Evolutionary conservation across 2,329 filamentous ascomycete species (phyloP).

Genomic region (Colletotrichum endophyticum): DNA sequence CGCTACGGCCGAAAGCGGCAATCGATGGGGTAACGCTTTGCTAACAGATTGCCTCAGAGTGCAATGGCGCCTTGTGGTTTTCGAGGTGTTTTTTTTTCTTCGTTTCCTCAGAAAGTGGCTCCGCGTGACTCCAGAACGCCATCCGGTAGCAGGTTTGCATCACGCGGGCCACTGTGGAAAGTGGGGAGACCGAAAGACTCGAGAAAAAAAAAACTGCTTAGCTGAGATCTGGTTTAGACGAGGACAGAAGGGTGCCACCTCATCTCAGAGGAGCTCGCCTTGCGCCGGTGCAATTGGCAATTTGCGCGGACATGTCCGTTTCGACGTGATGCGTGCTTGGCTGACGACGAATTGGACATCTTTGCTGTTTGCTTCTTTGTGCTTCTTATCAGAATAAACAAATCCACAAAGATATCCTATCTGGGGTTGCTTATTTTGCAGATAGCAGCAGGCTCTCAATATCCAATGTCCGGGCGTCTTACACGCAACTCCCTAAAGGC

Average conservation of each 20-base stretch:
- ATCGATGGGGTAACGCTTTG: constrained; percentile 20
- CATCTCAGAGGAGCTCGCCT: neutral
- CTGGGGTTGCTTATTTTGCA: constrained; percentile 3
- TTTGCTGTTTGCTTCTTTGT: constrained; percentile 1
- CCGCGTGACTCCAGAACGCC: constrained; percentile 7
- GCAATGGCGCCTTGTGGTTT: constrained; percentile 17
- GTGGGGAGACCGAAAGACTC: neutral
- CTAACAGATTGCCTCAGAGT: constrained; percentile 8
- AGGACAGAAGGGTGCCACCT: neutral
- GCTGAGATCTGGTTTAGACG: neutral
- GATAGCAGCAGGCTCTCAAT: neutral
- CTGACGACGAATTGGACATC: neutral
- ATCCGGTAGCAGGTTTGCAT: constrained; percentile 4
- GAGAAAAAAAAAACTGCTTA: neutral
- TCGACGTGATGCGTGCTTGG: neutral
- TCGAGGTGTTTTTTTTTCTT: neutral
- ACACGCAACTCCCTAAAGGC: neutral
- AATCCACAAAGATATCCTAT: neutral
- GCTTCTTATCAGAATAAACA: constrained; percentile 3
- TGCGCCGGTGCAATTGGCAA: neutral
- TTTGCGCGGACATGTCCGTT: neutral
- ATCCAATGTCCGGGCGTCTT: neutral
- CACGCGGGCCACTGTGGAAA: neutral
- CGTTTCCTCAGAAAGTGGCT: neutral
- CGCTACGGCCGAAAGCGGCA: constrained; percentile 12